A percentile compares a stretch with the other conserved stretches of the same genome.
These are phyloP conservation scores for Alisma plantagoaquatica DNA, from an alignment of 106 monocot genomes.

Conservation along the genomic window DNA sequence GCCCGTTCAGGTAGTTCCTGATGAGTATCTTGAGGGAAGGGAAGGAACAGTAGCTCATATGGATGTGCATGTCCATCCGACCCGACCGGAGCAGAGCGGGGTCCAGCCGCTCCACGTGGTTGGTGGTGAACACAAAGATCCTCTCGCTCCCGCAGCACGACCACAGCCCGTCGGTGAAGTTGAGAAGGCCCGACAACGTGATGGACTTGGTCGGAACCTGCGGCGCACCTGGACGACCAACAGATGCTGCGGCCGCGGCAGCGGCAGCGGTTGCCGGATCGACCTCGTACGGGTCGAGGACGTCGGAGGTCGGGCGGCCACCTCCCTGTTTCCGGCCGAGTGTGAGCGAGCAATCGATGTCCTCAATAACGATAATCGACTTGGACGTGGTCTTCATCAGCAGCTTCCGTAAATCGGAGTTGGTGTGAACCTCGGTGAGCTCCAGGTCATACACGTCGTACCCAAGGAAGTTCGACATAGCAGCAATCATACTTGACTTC, in stretches of 20 bases:
- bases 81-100: conserved; percentile 65
- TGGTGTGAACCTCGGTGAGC: conserved; percentile 70
- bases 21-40: conserved; percentile 56
- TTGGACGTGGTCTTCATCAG: conserved; percentile 79
- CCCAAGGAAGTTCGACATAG: conserved; percentile 73
- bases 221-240: not conserved
- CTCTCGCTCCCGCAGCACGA: conserved; percentile 82
- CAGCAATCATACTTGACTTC: conserved; percentile 90
- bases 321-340: conserved; percentile 24
- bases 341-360: conserved; percentile 78
- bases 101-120: conserved; percentile 64
- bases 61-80: conserved; percentile 85
- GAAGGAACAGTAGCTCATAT: conserved; percentile 66
- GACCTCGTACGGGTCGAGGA: not conserved
- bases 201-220: conserved; percentile 17
- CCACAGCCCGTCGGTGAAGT: conserved; percentile 84
- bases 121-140: conserved; percentile 79
- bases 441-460: conserved; percentile 90
- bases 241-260: not conserved
- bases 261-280: not conserved
- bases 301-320: not conserved
- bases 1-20: conserved; percentile 57
- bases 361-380: conserved; percentile 89
- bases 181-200: conserved; percentile 69
- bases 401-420: conserved; percentile 79